These are phyloP conservation scores for Massarina eburnea DNA, from an alignment of 2,329 filamentous ascomycete species.

Conservation along the genomic window DNA sequence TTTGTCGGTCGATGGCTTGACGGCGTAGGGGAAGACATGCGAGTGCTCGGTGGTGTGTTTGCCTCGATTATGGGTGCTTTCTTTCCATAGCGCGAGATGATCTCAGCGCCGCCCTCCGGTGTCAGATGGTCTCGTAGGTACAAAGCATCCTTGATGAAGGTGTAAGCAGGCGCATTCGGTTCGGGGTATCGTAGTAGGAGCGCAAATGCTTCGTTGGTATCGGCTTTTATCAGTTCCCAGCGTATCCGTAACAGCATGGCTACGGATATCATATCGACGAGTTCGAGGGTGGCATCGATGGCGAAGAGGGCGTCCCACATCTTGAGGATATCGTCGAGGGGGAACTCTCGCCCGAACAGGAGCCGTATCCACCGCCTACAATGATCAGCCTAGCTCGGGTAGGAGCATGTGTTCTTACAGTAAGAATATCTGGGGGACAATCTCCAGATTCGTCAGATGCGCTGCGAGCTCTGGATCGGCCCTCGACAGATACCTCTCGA, in stretches of 20 bases:
- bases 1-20: constrained; percentile 27
- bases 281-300: constrained; percentile 74
- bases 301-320: constrained; percentile 94
- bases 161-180: constrained; percentile 66
- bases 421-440: constrained; percentile 94
- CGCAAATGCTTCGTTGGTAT: constrained; percentile 83
- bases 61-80: constrained; percentile 37
- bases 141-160: constrained; percentile 83
- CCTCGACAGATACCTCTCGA: constrained; percentile 75
- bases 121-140: constrained; percentile 69
- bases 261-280: constrained; percentile 89
- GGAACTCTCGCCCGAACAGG: constrained; percentile 89
- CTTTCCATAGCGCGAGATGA: constrained; percentile 71
- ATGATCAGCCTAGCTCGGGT: constrained; percentile 17
- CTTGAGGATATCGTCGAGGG: constrained; percentile 78
- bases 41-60: constrained; percentile 28
- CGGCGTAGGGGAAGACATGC: constrained; percentile 29
- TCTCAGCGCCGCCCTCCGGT: constrained; percentile 60
- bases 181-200: constrained; percentile 81
- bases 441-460: constrained; percentile 80
- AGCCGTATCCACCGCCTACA: constrained; percentile 86
- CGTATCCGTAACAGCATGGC: constrained; percentile 91
- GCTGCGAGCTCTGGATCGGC: constrained; percentile 80
- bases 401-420: constrained; percentile 62
- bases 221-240: constrained; percentile 82